These are phyloP conservation scores for Brassica napus DNA, from an alignment of 345 rosid species.

Conservation along the genomic window DNA sequence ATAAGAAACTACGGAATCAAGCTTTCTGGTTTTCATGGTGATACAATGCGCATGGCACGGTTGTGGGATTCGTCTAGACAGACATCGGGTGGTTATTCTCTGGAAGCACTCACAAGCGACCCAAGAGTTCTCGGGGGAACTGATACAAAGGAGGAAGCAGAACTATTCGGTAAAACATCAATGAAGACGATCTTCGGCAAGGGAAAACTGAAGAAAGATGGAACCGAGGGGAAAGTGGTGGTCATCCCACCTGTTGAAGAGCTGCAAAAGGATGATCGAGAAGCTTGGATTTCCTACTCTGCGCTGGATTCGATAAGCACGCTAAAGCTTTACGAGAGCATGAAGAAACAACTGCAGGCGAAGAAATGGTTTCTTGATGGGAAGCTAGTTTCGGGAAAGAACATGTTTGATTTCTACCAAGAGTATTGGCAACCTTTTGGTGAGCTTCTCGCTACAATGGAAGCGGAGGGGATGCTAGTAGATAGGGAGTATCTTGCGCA, in stretches of 20 bases:
- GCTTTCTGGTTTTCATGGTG: slow-evolving; percentile 90
- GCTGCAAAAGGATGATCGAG: slow-evolving; percentile 75
- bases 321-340: slow-evolving; percentile 73
- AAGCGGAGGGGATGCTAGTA: slow-evolving; percentile 88
- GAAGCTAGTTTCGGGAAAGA: slow-evolving; percentile 41
- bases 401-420: slow-evolving; percentile 76
- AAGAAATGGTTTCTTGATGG: slow-evolving; percentile 70
- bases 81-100: slow-evolving; percentile 82
- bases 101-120: slow-evolving; percentile 90
- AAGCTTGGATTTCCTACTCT: slow-evolving; percentile 86
- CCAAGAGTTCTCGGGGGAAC: slow-evolving; percentile 53
- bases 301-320: slow-evolving; percentile 94
- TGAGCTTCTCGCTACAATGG: slow-evolving; percentile 85
- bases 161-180: slow-evolving; percentile 77
- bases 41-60: slow-evolving; percentile 99
- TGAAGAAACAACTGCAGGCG: slow-evolving; percentile 49
- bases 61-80: slow-evolving; percentile 92
- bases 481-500: slow-evolving; percentile 77
- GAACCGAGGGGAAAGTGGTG: slow-evolving; percentile 74
- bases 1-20: slow-evolving; percentile 74
- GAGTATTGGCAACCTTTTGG: slow-evolving; percentile 86
- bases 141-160: slow-evolving; percentile 44
- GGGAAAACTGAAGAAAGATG: slow-evolving; percentile 83
- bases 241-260: slow-evolving; percentile 80
- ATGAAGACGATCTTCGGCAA: slow-evolving; percentile 89